Base-by-base conservation (phyloP, 2,329 filamentous ascomycete genomes). In the Botryotinia narcissicola region DNA sequence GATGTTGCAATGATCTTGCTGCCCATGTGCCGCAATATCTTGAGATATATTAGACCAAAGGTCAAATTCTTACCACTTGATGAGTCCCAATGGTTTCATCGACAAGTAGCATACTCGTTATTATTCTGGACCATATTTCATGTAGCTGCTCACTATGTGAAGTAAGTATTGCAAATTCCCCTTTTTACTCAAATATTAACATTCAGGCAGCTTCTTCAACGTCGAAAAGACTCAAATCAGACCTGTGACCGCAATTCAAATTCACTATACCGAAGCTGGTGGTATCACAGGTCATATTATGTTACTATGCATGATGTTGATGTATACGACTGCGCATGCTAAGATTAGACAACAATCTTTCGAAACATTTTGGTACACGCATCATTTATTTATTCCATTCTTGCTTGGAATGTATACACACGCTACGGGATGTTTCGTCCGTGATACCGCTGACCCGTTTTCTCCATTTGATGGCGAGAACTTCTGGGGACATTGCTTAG, bases 301-400 rank as follows among this genome's bases (percentile, higher is more conserved):
- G 96, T 88, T 98, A 40, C 87, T 99, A n/a, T 98, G 95, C 87
- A 99, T 99, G 96, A 85, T 99, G 76, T 85, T 99, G 76, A 99
- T 99, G 87, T 99, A 97, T 84, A 99, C 96, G 1, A 98, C 95
- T 0, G 92, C 96, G 4, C 96, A 99, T 81, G 88, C 92, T 79
- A 92, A 93, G 77, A 98, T 99, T 77, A 92, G 96, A 72, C 95
- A 98, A 82, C 96, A 99, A 82, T 97, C 94, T 0, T 99, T 95
- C 81, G 96, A 99, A 84, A 97, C 95, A 0, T 99, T 99, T 82
- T 99, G 96, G 96, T 99, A 99, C 84, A 97, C 94, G 0, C 96
- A 99, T 83, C 96, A 99, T 80, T 88, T 99, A n/a, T 98, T 98
- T 80, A 92, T 99, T 75, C 95, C 96, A 2, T 99, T 99, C 83